Evolutionary conservation across 495 filamentous ascomycete species (phyloP).

Genomic region (Ascobolus immersus): DNA sequence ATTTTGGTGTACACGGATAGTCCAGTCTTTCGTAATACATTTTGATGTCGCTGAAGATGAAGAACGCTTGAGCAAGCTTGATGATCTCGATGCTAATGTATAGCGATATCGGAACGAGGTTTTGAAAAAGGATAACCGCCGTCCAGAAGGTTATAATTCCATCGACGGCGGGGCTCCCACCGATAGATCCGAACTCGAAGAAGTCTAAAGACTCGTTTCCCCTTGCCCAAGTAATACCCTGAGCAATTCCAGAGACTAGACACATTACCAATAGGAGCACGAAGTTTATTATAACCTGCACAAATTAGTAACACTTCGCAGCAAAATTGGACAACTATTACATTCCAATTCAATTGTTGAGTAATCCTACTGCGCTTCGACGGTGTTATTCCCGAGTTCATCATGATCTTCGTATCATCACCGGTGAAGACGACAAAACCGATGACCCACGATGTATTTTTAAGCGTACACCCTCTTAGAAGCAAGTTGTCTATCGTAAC

Average conservation of each 20-base stretch:
- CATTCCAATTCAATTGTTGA: conserved; percentile 86
- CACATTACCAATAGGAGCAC: conserved; percentile 76
- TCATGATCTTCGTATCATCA: conserved; percentile 97
- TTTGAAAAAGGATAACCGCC: conserved; percentile 83
- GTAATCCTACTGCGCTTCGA: conserved; percentile 79
- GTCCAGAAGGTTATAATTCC: conserved; percentile 95
- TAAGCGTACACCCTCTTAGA: conserved; percentile 71
- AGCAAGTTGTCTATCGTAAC: conserved; percentile 86
- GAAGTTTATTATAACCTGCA: conserved; percentile 58
- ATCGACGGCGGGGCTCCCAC: conserved; percentile 46
- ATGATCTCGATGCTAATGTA: conserved; percentile 97
- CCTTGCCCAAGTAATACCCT: conserved; percentile 60
- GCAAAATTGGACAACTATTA: conserved; percentile 18
- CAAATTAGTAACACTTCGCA: neutral
- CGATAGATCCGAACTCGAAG: conserved; percentile 75
- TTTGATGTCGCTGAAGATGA: conserved; percentile 81
- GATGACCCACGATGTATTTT: conserved; percentile 91
- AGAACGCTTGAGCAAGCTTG: conserved; percentile 73
- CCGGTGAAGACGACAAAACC: conserved; percentile 95
- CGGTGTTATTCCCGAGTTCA: conserved; percentile 92
- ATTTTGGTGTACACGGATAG: conserved; percentile 85
- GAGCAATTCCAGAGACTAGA: conserved; percentile 55
- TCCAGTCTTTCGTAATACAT: conserved; percentile 95
- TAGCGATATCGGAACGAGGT: conserved; percentile 91
- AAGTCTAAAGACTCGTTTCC: conserved; percentile 45